These are phyloP conservation scores for Blastobotrys mokoenaii DNA, from an alignment of 805 yeast genomes.

Conservation along the genomic window DNA sequence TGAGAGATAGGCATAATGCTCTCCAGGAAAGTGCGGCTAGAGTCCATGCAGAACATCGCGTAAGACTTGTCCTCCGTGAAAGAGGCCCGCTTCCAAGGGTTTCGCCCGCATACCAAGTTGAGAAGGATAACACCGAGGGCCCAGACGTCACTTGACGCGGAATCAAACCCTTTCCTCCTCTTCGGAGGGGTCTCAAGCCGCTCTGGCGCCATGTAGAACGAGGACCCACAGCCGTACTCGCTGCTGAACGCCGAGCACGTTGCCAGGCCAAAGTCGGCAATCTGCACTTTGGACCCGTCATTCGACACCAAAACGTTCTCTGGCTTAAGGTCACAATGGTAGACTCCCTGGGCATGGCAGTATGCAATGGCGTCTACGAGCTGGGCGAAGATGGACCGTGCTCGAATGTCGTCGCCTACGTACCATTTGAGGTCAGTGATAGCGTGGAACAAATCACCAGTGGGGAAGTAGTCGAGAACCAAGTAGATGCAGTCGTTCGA, in stretches of 20 bases:
- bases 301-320: slow-evolving; percentile 68
- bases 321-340: slow-evolving; percentile 89
- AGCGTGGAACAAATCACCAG: slow-evolving; percentile 72
- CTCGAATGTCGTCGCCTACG: slow-evolving; percentile 44
- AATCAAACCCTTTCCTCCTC: slow-evolving; percentile 38
- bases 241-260: slow-evolving; percentile 52
- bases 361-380: slow-evolving; percentile 69
- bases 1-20: slow-evolving; percentile 66
- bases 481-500: slow-evolving; percentile 45
- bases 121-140: slow-evolving; percentile 73
- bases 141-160: slow-evolving; percentile 80
- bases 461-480: slow-evolving; percentile 75
- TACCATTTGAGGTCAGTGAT: slow-evolving; percentile 54
- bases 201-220: slow-evolving; percentile 93
- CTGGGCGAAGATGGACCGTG: slow-evolving; percentile 56
- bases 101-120: slow-evolving; percentile 72
- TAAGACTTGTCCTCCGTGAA: slow-evolving; percentile 54
- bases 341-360: slow-evolving; percentile 70
- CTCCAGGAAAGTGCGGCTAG: slow-evolving; percentile 38
- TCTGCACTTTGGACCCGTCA: slow-evolving; percentile 43
- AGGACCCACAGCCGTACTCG: slow-evolving; percentile 75
- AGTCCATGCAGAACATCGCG: slow-evolving; percentile 49
- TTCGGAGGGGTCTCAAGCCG: slow-evolving; percentile 21
- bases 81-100: slow-evolving; percentile 85
- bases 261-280: slow-evolving; percentile 87